phyloP scores from a whole-genome alignment of 495 filamentous ascomycete genomes.

The Penicillium goetzii region DNA sequence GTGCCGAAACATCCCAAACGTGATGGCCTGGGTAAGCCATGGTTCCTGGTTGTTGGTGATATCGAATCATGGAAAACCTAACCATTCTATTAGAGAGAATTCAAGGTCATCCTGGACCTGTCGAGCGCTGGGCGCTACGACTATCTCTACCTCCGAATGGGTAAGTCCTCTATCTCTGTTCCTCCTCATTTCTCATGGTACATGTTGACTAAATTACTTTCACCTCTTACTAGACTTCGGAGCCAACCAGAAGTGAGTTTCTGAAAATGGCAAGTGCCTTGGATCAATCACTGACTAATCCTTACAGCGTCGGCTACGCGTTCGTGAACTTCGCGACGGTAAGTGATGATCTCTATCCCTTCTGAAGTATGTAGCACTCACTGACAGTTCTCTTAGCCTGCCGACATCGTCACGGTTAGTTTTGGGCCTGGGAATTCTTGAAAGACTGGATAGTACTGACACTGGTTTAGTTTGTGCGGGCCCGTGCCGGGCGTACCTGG shows the following conservation, averaged over 20 bases:
- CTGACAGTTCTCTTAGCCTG: conserved; percentile 53
- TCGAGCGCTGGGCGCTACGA: conserved; percentile 82
- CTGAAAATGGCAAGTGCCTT: background rate
- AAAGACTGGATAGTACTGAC: conserved; percentile 23
- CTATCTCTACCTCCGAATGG: conserved; percentile 93
- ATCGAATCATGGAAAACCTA: background rate
- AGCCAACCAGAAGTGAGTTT: conserved; percentile 81
- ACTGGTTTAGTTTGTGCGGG: conserved; percentile 69
- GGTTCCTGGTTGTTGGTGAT: background rate
- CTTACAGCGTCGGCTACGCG: conserved; percentile 86
- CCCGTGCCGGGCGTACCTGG: conserved; percentile 74
- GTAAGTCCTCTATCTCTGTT: conserved; percentile 39
- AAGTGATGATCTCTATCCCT: conserved; percentile 34
- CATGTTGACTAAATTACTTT: conserved; percentile 70
- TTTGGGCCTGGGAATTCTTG: background rate
- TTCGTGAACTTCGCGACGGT: conserved; percentile 95
- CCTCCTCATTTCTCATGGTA: conserved; percentile 69
- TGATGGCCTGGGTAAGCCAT: conserved; percentile 68
- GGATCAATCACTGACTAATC: conserved; percentile 25
- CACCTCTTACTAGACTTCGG: conserved; percentile 63
- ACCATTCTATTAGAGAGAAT: conserved; percentile 34
- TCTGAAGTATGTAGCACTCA: background rate
- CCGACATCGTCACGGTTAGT: conserved; percentile 73
- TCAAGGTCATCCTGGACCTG: conserved; percentile 80
- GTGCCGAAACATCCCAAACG: conserved; percentile 94